Evolutionary conservation across 352 stramenopile species (phyloP), one percentile per base, ranked within the genome.

Genomic region (Globisporangium paddicum): DNA sequence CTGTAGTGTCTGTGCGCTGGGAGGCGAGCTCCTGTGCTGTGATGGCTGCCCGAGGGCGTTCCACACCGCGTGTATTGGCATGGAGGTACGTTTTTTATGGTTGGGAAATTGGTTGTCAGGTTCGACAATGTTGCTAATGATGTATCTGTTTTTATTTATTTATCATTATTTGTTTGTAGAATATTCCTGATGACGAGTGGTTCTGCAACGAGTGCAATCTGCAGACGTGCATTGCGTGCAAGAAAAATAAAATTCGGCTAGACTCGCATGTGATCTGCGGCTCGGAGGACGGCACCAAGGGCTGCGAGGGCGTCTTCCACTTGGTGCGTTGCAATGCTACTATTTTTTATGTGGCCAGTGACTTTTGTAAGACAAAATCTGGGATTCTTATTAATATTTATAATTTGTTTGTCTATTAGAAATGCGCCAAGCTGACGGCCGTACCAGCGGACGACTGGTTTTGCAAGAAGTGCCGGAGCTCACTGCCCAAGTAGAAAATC

Each of bases 41-140:
- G 89, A 95, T 59, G 87, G 84, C 14, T 98, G 95, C 58, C 93
- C 93, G 3, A 74, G 90, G 42, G 83, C 90, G 7, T 98, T 97
- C 70, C 95, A 98, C 72, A 60, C 82, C 6, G 77, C 82, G 32
- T 98, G 95, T 52, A 82, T 94, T 44, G 69, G 73, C 5, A 57
- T 93, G 5, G 69, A 72, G 58, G 77, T 72, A 67, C n/a, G 65
- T 11, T 41, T 50, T 19, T n/a, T 26, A 28, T 28, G 40, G 9
- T 6, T 28, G 30, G 6, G 23, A 53, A 23, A 14, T 38, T 35
- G 16, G 2, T 38, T 16, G 30, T 38, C 38, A 0, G 1, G 8
- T 54, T 10, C 14, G 44, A 32, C 14, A n/a, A 3, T 35, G 10
- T 48, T 55, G 30, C 21, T 38, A 28, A 30, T 13, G 4, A 10